phyloP scores from a whole-genome alignment of 306 rosid genomes.

The Medicago lupulina region DNA sequence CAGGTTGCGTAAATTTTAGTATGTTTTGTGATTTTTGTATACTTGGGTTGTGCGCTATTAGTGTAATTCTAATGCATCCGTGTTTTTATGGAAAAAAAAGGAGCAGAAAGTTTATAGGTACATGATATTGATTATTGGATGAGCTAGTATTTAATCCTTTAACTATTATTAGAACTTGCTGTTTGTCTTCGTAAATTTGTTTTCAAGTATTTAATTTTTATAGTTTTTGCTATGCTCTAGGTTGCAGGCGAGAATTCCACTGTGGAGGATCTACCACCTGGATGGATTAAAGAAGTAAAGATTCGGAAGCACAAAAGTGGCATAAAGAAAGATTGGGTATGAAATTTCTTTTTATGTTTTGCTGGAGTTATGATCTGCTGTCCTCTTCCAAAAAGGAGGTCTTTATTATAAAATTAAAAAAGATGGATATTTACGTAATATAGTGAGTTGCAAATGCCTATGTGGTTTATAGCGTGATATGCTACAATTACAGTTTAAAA shows the following conservation, averaged over 20 bases:
- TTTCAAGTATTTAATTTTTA: conserved; percentile 35
- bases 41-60: conserved; percentile 1
- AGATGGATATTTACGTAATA: not conserved
- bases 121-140: conserved; percentile 31
- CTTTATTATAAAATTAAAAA: conserved; percentile 15
- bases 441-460: conserved; percentile 24
- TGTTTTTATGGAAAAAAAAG: conserved; percentile 19
- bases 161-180: conserved; percentile 29
- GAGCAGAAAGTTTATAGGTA: conserved; percentile 8
- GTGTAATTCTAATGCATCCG: conserved; percentile 23
- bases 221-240: conserved; percentile 50
- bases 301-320: conserved; percentile 50
- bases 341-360: conserved; percentile 40
- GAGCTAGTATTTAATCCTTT: conserved; percentile 20
- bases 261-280: conserved; percentile 78
- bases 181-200: conserved; percentile 34
- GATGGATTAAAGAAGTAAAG: conserved; percentile 76
- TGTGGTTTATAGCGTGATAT: conserved; percentile 28
- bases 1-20: not conserved
- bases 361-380: conserved; percentile 20
- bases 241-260: conserved; percentile 59
- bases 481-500: conserved; percentile 33
- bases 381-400: conserved; percentile 2
- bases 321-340: conserved; percentile 53
- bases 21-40: conserved; percentile 24